Percentiles rank a stretch among this genome's conserved stretches.
These are phyloP conservation scores for Parachaetomium inaequale DNA, from an alignment of 495 filamentous ascomycete species.

Conservation along the genomic window DNA sequence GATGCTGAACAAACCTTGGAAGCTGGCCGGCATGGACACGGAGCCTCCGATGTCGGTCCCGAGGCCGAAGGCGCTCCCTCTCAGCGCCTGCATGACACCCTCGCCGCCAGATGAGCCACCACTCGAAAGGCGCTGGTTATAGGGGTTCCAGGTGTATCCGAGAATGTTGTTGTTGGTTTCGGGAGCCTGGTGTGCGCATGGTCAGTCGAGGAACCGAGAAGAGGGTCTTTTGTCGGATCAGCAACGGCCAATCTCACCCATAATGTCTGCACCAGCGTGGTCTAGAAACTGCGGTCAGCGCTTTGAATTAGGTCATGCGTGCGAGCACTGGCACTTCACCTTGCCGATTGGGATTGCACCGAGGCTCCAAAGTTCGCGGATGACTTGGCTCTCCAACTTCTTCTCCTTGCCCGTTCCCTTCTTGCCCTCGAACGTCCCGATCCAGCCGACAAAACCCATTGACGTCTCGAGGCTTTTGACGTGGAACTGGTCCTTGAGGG, in stretches of 20 bases:
- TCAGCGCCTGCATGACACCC: neutral
- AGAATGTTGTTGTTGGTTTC: slow-evolving; percentile 64
- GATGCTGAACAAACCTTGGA: slow-evolving; percentile 56
- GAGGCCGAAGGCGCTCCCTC: slow-evolving; percentile 44
- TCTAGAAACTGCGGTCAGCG: too few species aligned
- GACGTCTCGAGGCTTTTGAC: slow-evolving; percentile 53
- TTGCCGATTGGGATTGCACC: slow-evolving; percentile 48
- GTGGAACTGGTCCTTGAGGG: slow-evolving; percentile 64
- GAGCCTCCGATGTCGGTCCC: slow-evolving; percentile 73
- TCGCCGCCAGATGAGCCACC: slow-evolving; percentile 65
- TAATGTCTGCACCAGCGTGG: too few species aligned
- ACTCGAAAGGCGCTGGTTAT: slow-evolving; percentile 56
- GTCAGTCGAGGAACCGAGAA: neutral
- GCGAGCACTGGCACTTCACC: neutral
- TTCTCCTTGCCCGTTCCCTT: slow-evolving; percentile 48
- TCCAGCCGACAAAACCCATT: slow-evolving; percentile 35
- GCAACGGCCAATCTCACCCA: too few species aligned
- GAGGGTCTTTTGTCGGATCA: neutral
- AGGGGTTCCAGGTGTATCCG: slow-evolving; percentile 62
- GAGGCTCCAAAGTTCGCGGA: slow-evolving; percentile 3
- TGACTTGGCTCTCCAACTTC: slow-evolving; percentile 38
- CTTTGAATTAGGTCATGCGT: too few species aligned
- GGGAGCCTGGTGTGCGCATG: slow-evolving; percentile 15
- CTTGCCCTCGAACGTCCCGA: slow-evolving; percentile 26
- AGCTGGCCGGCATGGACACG: slow-evolving; percentile 57